Conservation (phyloP, 805 yeast species). For the Ogataea ramenticola region DNA sequence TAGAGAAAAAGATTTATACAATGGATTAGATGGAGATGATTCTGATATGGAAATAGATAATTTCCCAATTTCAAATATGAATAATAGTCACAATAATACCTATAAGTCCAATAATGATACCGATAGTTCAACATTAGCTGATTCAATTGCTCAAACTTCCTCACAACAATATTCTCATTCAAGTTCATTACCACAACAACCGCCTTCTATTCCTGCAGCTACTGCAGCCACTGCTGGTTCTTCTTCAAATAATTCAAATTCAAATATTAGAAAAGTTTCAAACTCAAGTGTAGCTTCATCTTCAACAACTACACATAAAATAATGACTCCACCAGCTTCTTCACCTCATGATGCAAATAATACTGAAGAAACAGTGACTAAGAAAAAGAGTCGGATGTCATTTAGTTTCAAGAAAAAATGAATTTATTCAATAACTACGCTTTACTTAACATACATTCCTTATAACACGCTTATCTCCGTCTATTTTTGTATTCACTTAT, state of each 20-base stretch:
- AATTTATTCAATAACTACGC: too few species aligned
- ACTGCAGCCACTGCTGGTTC: too few species aligned
- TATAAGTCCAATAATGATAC: neutral
- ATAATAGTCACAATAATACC: neutral
- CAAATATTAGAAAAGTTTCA: too few species aligned
- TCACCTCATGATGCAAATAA: neutral
- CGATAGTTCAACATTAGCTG: neutral
- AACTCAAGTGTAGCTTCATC: neutral
- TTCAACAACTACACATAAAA: neutral
- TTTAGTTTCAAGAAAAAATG: conserved; percentile 12
- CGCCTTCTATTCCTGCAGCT: neutral
- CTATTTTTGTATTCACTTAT: too few species aligned
- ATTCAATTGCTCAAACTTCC: neutral
- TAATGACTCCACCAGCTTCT: neutral
- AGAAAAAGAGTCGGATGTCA: conserved; percentile 13
- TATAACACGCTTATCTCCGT: too few species aligned
- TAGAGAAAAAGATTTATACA: conserved; percentile 19
- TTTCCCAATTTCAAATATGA: too few species aligned
- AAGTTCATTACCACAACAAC: neutral
- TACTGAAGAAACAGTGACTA: conserved; percentile 1
- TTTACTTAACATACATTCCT: too few species aligned
- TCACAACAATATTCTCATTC: neutral
- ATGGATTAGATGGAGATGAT: conserved; percentile 20
- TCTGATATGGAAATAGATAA: conserved; percentile 5
- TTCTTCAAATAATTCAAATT: too few species aligned